Evolutionary conservation across 2,329 filamentous ascomycete species (phyloP).

Genomic region (Gnomoniopsis smithogilvyi): DNA sequence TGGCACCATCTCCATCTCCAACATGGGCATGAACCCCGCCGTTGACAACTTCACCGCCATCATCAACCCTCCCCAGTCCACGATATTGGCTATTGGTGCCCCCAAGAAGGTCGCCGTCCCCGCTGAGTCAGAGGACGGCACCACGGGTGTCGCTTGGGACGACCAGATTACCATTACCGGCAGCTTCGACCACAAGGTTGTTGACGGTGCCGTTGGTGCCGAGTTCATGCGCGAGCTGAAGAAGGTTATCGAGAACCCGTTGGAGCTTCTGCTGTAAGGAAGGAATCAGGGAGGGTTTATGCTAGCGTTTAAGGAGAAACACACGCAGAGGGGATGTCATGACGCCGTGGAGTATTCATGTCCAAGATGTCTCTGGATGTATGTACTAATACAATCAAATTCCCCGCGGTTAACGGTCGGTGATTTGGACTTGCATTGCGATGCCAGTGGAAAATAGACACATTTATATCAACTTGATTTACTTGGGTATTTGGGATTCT

Average conservation of each 20-base stretch:
- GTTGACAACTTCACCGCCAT: slow-evolving; percentile 97
- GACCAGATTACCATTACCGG: slow-evolving; percentile 94
- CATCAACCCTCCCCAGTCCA: slow-evolving; percentile 97
- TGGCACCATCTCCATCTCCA: slow-evolving; percentile 98
- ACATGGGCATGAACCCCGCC: slow-evolving; percentile 99
- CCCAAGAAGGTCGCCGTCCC: slow-evolving; percentile 93
- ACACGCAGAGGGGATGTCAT: slow-evolving; percentile 28
- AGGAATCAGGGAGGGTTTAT: slow-evolving; percentile 34
- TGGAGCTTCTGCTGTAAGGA: slow-evolving; percentile 82
- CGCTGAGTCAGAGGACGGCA: slow-evolving; percentile 79
- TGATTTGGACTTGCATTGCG: neutral
- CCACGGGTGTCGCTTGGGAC: slow-evolving; percentile 77
- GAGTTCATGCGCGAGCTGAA: slow-evolving; percentile 98
- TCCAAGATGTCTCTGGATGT: slow-evolving; percentile 11
- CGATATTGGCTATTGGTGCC: slow-evolving; percentile 91
- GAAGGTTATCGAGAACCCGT: slow-evolving; percentile 95
- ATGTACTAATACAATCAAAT: slow-evolving; percentile 19
- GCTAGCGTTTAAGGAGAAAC: slow-evolving; percentile 26
- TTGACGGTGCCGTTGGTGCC: slow-evolving; percentile 92
- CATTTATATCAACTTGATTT: neutral
- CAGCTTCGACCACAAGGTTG: slow-evolving; percentile 98
- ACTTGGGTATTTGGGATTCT: neutral
- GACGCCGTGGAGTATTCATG: slow-evolving; percentile 1
- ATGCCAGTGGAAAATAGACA: neutral
- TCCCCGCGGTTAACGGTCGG: slow-evolving; percentile 2